These are phyloP conservation scores for Crithidia brevicula DNA, from an alignment of 208 protist species.

Conservation along the genomic window DNA sequence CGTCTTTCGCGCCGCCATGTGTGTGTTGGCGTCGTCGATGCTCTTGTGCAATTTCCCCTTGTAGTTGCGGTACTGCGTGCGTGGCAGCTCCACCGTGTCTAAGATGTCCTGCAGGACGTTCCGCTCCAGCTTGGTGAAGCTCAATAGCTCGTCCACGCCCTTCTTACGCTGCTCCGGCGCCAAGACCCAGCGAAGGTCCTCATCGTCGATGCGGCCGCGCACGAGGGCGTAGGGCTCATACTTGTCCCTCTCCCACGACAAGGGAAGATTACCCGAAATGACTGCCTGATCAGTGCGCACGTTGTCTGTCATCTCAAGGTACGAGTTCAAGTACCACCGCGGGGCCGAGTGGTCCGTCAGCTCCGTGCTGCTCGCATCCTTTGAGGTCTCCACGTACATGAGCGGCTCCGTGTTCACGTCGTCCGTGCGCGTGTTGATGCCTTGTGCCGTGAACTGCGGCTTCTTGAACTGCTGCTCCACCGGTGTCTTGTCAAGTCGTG, in stretches of 20 bases:
- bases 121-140: conserved; percentile 72
- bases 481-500: conserved; percentile 67
- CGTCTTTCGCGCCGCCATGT: conserved; percentile 70
- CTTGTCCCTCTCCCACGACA: conserved; percentile 85
- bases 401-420: conserved; percentile 87
- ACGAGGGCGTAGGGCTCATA: conserved; percentile 86
- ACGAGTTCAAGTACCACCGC: conserved; percentile 88
- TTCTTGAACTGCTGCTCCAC: conserved; percentile 87
- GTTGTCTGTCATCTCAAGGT: conserved; percentile 87
- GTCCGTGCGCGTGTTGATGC: conserved; percentile 82
- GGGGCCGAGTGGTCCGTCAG: conserved; percentile 79
- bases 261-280: conserved; percentile 77
- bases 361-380: conserved; percentile 78
- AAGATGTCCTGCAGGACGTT: conserved; percentile 82
- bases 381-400: conserved; percentile 90
- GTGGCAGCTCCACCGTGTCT: conserved; percentile 83
- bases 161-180: conserved; percentile 66
- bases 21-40: conserved; percentile 83
- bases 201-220: conserved; percentile 82
- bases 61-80: conserved; percentile 86
- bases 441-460: conserved; percentile 70
- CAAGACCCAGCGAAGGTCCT: conserved; percentile 82
- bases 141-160: conserved; percentile 57
- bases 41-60: conserved; percentile 87
- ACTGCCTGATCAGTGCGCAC: conserved; percentile 68